Conservation (phyloP, 768 basidiomycete genomes). For the Termitomyces sp. region DNA sequence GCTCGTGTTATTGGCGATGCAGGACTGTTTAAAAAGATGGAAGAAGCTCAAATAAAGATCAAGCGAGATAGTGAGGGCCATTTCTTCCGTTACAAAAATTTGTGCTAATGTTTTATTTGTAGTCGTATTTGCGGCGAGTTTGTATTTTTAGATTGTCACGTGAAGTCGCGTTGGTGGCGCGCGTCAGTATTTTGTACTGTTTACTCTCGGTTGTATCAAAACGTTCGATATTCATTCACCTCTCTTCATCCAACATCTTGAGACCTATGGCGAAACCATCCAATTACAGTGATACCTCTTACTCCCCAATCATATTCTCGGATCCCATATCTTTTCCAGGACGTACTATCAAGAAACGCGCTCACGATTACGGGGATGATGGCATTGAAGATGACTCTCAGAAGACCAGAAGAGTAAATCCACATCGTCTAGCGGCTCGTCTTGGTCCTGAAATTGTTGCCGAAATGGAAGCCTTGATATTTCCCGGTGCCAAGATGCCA, state of each 20-base stretch:
- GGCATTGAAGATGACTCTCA: conserved; percentile 24
- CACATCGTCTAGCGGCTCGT: conserved; percentile 60
- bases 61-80: conserved; percentile 86
- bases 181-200: conserved; percentile 9
- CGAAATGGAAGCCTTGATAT: conserved; percentile 68
- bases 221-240: too few relatives aligned
- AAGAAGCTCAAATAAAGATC: conserved; percentile 88
- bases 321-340: conserved; percentile 1
- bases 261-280: conserved; percentile 28
- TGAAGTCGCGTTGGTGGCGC: conserved; percentile 2
- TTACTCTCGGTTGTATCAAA: conserved; percentile 4
- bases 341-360: conserved; percentile 6
- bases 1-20: conserved; percentile 96
- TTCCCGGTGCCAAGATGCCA: conserved; percentile 74
- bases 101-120: conserved; percentile 2
- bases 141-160: conserved; percentile 60
- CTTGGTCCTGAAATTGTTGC: conserved; percentile 61
- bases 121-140: conserved; percentile 85
- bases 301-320: conserved; percentile 11
- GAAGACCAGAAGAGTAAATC: conserved; percentile 55
- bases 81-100: background rate
- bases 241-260: background rate
- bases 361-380: conserved; percentile 5
- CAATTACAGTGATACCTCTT: conserved; percentile 9
- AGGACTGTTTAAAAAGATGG: conserved; percentile 97